These are phyloP conservation scores for Aaosphaeria arxii DNA, from an alignment of 2,329 filamentous ascomycete species.

Conservation along the genomic window DNA sequence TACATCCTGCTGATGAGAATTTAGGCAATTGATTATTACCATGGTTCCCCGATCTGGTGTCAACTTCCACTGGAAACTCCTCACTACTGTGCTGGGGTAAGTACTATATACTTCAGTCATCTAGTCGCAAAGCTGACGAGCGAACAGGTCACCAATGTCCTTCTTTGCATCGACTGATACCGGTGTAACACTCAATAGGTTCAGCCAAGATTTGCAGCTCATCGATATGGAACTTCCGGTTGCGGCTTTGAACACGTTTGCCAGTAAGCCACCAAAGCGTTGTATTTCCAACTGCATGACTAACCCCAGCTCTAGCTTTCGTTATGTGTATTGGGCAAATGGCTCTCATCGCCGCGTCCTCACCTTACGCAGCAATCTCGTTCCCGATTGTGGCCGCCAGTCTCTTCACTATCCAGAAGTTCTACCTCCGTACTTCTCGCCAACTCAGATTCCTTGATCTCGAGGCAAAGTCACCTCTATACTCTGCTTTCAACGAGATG, in stretches of 20 bases:
- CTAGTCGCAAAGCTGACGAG: no score
- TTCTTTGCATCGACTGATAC: constrained; percentile 46
- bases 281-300: no score
- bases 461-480: constrained; percentile 50
- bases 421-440: constrained; percentile 48
- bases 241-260: constrained; percentile 30
- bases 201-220: constrained; percentile 49
- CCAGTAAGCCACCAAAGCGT: constrained; percentile 13
- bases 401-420: constrained; percentile 43
- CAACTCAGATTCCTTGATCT: constrained; percentile 53
- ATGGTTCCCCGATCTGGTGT: constrained; percentile 55
- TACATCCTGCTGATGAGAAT: not conserved
- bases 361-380: constrained; percentile 38
- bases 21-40: constrained; percentile 49
- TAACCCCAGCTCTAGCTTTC: constrained; percentile 12
- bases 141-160: constrained; percentile 34
- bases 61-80: constrained; percentile 47
- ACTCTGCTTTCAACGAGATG: constrained; percentile 52
- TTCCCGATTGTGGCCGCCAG: constrained; percentile 37
- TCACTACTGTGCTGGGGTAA: constrained; percentile 49
- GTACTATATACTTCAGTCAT: not conserved
- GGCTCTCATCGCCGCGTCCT: constrained; percentile 38
- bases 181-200: constrained; percentile 47
- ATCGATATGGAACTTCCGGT: constrained; percentile 44
- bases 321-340: constrained; percentile 33